A percentile compares a stretch with the other conserved stretches of the same genome.
Conservation (phyloP, 2,329 filamentous ascomycete genomes). For the Beauveria sp. region DNA sequence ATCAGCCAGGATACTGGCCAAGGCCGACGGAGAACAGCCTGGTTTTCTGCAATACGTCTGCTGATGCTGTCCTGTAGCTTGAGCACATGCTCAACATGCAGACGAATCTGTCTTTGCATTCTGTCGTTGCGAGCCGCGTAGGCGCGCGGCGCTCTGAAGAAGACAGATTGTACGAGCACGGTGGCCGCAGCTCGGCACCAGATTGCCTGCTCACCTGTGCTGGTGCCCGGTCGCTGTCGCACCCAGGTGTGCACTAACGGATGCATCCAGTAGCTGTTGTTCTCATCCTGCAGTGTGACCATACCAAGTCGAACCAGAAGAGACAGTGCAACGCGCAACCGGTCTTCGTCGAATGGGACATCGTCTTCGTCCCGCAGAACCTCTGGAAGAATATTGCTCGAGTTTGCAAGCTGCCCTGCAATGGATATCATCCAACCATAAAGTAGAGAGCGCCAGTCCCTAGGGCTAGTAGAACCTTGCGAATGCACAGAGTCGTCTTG, state of each 20-base stretch:
- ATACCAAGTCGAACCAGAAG: neutral
- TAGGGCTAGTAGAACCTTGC: neutral
- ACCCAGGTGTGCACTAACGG: constrained; percentile 1
- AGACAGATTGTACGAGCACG: neutral
- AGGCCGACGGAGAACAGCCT: neutral
- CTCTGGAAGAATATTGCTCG: neutral
- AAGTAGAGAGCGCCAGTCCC: neutral
- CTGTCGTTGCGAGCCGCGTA: neutral
- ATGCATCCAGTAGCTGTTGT: constrained; percentile 7
- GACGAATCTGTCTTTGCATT: neutral
- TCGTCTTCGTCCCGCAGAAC: constrained; percentile 1
- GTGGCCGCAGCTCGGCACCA: constrained; percentile 2
- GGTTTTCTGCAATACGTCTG: neutral
- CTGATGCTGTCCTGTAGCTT: neutral
- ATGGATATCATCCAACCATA: neutral
- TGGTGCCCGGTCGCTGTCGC: neutral
- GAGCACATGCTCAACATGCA: constrained; percentile 3
- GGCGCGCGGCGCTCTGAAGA: neutral
- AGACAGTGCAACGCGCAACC: neutral
- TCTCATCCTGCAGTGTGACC: neutral
- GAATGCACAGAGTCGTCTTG: neutral
- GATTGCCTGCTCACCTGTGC: constrained; percentile 2
- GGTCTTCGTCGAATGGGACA: neutral
- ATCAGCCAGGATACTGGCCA: neutral
- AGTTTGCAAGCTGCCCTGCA: neutral